Percentiles rank a stretch among this genome's conserved stretches.
These are phyloP conservation scores for Phytopythium kandeliae DNA, from an alignment of 352 stramenopile species.

Conservation along the genomic window DNA sequence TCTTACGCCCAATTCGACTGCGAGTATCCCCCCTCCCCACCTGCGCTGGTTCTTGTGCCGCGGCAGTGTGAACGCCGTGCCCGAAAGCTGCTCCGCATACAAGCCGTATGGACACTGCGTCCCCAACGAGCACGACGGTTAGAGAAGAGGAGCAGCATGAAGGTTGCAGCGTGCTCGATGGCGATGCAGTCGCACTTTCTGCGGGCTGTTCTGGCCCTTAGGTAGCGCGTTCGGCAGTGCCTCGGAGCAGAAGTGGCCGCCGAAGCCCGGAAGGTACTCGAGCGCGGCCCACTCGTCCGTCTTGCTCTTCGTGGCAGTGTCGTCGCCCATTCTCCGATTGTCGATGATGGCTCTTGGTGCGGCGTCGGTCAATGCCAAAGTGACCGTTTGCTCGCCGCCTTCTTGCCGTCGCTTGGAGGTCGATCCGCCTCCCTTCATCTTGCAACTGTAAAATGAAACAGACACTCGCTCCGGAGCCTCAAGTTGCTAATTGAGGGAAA, in stretches of 20 bases:
- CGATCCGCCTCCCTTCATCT: background rate
- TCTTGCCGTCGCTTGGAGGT: too few species aligned
- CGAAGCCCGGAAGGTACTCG: constrained; percentile 89
- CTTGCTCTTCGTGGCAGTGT: background rate
- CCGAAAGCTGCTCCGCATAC: constrained; percentile 94
- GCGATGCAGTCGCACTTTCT: constrained; percentile 31
- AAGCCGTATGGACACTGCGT: constrained; percentile 86
- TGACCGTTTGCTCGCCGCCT: too few species aligned
- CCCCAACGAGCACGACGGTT: background rate
- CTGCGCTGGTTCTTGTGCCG: constrained; percentile 81
- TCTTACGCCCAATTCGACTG: too few species aligned
- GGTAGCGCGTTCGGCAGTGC: constrained; percentile 86
- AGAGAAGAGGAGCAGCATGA: background rate
- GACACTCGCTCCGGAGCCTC: background rate
- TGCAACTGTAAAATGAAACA: background rate
- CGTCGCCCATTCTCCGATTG: background rate
- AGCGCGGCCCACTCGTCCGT: constrained; percentile 45
- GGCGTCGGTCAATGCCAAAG: background rate
- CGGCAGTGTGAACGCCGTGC: constrained; percentile 95
- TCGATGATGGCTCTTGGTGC: too few species aligned
- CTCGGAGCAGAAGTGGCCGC: constrained; percentile 93
- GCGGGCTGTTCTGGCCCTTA: constrained; percentile 93
- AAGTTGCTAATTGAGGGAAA: constrained; percentile 3
- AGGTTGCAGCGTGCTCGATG: too few species aligned
- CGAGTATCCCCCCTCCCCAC: too few species aligned